Evolutionary conservation across 768 basidiomycete species (phyloP), one percentile per base, ranked within the genome.

Genomic region (Tulasnella sp.): DNA sequence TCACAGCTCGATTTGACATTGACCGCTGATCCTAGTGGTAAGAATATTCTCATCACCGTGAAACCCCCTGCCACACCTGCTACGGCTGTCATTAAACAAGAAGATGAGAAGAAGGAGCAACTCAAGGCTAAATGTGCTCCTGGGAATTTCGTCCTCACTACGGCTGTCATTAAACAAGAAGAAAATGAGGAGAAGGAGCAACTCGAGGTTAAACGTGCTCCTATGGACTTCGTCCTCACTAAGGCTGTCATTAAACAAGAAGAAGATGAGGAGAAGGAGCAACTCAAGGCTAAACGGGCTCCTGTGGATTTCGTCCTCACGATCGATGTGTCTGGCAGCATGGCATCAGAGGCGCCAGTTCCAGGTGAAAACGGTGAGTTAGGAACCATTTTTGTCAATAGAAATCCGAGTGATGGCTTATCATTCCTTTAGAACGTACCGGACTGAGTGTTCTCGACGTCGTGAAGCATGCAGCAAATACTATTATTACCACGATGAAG

Each of bases 261-360:
- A 17, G 17, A 42, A 17, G 42, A 42, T 17, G 42, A 42, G 42
- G 42, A 42, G 17, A 67, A 67, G 15, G 74, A 36, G 14, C 25
- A 58, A 36, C n/a, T 37, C 6, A 38, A 40, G 39, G 54, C 15
- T 22, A 71, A 74, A 67, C 71, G 78, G 4, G 71, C 77, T 12
- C 77, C 78, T 14, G 77, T 79, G 6, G 78, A 79, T 45, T 71
- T 79, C 29, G 64, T 72, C 36, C 75, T 78, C 49, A 76, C 76
- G 15, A 77, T 79, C 34, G 78, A 79, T 67, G 72, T 77, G 34
- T 74, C 71, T 17, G 78, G 72, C 9, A 77, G 77, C 49, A 79
- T 79, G 78, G 67, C 31, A n/a, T 49, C 71, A 38, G 52, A 74
- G 15, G 78, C 78, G 4, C 40, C 72, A 11, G 39, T 78, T 45